Evolutionary conservation across 2,329 filamentous ascomycete genomes (phyloP).

Genomic region (Xylariaceae sp.): DNA sequence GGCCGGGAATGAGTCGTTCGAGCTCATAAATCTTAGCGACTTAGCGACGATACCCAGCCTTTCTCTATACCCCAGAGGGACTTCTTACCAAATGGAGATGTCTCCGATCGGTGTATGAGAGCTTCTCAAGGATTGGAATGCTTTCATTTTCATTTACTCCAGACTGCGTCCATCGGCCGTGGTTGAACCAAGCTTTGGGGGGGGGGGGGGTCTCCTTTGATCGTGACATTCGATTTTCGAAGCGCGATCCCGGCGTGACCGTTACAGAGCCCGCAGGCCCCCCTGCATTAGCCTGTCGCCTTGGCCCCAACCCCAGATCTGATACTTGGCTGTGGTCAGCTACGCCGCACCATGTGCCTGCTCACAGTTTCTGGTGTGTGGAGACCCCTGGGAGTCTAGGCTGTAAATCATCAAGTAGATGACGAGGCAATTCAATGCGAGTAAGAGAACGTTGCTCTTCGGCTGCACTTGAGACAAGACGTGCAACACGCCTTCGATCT

Average conservation of each 20-base stretch:
- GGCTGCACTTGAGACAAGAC: slow-evolving; percentile 1
- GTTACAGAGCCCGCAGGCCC: neutral
- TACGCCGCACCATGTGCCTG: neutral
- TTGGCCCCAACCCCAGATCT: neutral
- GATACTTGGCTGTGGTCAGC: neutral
- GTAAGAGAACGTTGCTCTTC: neutral
- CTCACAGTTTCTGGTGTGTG: slow-evolving; percentile 4
- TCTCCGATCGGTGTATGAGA: no score
- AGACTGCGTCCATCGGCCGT: no score
- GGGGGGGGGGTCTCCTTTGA: no score
- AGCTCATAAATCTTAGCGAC: neutral
- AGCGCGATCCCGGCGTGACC: neutral
- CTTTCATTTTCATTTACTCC: no score
- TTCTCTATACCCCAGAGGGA: no score
- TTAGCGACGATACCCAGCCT: neutral
- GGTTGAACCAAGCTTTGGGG: no score
- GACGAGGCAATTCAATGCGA: slow-evolving; percentile 2
- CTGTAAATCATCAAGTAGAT: neutral
- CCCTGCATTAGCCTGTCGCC: neutral
- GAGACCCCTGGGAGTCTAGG: neutral
- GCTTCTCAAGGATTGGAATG: no score
- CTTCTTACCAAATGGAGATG: no score
- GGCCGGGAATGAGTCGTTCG: neutral
- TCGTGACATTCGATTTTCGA: no score
- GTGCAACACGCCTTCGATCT: slow-evolving; percentile 1